Percentiles rank a stretch among this genome's conserved stretches.
Conservation (phyloP, 345 rosid species). For the Populus alba region DNA sequence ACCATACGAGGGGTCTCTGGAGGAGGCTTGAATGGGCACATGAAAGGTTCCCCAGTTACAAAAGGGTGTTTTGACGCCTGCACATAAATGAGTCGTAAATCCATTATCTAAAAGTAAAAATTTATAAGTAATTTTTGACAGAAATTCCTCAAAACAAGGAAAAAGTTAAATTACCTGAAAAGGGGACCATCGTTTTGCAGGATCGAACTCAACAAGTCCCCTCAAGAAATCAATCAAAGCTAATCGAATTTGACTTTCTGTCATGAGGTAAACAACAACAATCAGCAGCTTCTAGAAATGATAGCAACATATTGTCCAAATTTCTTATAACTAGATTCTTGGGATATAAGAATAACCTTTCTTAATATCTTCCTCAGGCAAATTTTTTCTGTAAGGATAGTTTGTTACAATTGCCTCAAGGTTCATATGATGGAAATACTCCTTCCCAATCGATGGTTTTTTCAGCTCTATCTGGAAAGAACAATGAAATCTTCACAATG, state of each 20-base stretch:
- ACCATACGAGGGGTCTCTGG: slow-evolving; percentile 84
- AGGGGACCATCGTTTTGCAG: slow-evolving; percentile 99
- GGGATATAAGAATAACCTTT: slow-evolving; percentile 54
- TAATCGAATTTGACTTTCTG: slow-evolving; percentile 84
- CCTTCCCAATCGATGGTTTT: slow-evolving; percentile 83
- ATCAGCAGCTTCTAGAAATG: slow-evolving; percentile 23
- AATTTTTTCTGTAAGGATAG: slow-evolving; percentile 82
- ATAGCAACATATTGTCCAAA: slow-evolving; percentile 4
- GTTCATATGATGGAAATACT: slow-evolving; percentile 86
- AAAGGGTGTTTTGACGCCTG: slow-evolving; percentile 99
- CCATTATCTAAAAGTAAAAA: not conserved
- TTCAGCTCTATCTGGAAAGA: slow-evolving; percentile 77
- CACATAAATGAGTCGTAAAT: slow-evolving; percentile 19
- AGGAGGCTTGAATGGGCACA: slow-evolving; percentile 80
- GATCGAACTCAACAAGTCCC: slow-evolving; percentile 99
- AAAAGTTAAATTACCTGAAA: slow-evolving; percentile 61
- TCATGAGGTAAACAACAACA: slow-evolving; percentile 14
- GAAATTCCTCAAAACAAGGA: slow-evolving; percentile 5
- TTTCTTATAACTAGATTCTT: slow-evolving; percentile 3
- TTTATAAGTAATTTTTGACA: slow-evolving; percentile 3
- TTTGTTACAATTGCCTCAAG: slow-evolving; percentile 84
- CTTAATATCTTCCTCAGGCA: slow-evolving; percentile 66
- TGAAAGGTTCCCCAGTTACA: slow-evolving; percentile 97
- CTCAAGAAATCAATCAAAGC: slow-evolving; percentile 95
- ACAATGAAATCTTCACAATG: slow-evolving; percentile 17